phyloP scores from a whole-genome alignment of 192 early-diverging fungal genomes.

The Coemansia asiatica region DNA sequence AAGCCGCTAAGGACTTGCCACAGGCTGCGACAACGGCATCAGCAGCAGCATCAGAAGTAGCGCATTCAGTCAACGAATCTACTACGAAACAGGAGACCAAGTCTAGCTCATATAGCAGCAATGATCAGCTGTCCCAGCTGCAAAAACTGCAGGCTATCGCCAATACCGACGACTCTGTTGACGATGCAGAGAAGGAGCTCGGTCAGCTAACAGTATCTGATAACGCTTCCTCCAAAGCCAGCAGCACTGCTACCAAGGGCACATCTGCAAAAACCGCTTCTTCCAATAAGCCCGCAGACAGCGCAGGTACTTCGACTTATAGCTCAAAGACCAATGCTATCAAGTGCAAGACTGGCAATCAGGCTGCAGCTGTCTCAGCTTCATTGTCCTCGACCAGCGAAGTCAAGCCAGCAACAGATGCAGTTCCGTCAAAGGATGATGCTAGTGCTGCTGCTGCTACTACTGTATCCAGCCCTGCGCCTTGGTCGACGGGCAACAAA shows the following conservation, averaged over 20 bases:
- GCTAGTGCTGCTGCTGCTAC: background rate
- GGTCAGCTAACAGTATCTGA: background rate
- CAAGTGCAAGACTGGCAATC: no score
- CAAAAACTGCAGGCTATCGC: background rate
- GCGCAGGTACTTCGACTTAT: background rate
- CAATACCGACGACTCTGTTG: background rate
- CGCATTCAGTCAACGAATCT: no score
- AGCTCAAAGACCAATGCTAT: background rate
- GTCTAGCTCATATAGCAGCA: background rate
- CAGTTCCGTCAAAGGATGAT: background rate
- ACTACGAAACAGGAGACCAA: background rate
- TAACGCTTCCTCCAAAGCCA: background rate
- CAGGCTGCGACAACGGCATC: no score
- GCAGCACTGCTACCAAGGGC: slow-evolving; percentile 2
- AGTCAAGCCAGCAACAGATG: background rate
- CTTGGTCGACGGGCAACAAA: slow-evolving; percentile 36
- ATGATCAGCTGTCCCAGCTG: no score
- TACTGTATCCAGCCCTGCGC: slow-evolving; percentile 23
- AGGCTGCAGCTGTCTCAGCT: background rate
- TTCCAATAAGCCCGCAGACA: background rate
- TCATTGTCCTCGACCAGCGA: background rate
- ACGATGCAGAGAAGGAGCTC: background rate
- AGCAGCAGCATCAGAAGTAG: no score
- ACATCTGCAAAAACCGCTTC: background rate
- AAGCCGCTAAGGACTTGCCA: no score